Base-by-base conservation (phyloP, 2,329 filamentous ascomycete species). In the Botrytis galanthina region DNA sequence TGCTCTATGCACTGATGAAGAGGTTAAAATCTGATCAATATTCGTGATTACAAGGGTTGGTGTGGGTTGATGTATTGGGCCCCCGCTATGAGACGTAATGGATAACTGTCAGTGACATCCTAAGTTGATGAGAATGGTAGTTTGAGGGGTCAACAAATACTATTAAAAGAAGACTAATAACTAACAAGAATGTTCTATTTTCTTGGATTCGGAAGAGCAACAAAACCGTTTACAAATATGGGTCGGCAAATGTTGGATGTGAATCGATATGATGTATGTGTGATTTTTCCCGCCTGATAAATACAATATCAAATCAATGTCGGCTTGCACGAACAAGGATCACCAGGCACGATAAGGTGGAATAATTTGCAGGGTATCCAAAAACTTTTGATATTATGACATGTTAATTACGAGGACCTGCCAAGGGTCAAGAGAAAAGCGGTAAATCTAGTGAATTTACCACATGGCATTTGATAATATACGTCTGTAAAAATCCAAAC, bases 361-460 rank as follows among this genome's bases (percentile, higher is more conserved):
- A 9, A 68, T 18, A 42, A 32, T 12, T 4, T 57, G 16, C 48
- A 57, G 48, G 48, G 66, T 57, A 68, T 68, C 20, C n/a, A 68
- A 32, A 57, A 68, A 57, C 48, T 68, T 68, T 42, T 68, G 26
- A 68, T 69, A 69, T 57, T 69, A 44, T 57, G 48, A 57, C 48
- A 69, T 42, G 35, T 32, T 32, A 57, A 69, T 57, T 69, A 69
- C 66, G 35, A 57, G n/a, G 66, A 57, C 66, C 66, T 42, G 37
- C 48, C 66, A 42, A 39, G 10, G 37, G 66, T 69, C 37, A 39
- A 69, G 26, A 54, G 48, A 69, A 57, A 32, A 32, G 66, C 48
- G 48, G 66, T 32, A 57, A 42, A 57, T 57, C 37, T 42, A 12
- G 26, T 57, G 37, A 32, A 57, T 57, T 57, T 37, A 32, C n/a